Base-by-base conservation (phyloP, 192 early-diverging fungal genomes). In the Fimicolochytrium jonesii region DNA sequence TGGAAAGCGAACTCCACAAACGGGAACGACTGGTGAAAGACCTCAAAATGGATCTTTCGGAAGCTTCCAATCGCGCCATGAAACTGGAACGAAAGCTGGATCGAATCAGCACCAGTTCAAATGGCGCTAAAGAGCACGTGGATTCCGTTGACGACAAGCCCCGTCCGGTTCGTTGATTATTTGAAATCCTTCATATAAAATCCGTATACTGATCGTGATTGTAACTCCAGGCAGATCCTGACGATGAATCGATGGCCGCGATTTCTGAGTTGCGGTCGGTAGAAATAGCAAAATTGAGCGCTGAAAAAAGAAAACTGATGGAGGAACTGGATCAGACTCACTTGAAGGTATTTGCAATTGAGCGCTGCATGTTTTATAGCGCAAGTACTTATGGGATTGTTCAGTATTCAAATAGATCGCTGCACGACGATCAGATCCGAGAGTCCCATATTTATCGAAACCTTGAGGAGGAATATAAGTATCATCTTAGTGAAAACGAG, bases 401-500 rank as follows among this genome's bases (percentile, higher is more conserved):
- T n/a, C n/a, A n/a, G n/a, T n/a, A n/a, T n/a, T n/a, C n/a, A n/a
- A n/a, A n/a, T n/a, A n/a, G n/a, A n/a, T n/a, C n/a, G n/a, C n/a
- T n/a, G n/a, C 57, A 36, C 46, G 69, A 69, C 29, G 60, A 69
- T n/a, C 33, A 17, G 43, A 62, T 68, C 13, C 45, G 56, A 1
- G 42, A 57, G 36, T 62, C 55, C 32, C 61, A 55, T 20, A 9
- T 67, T 6, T 69, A 65, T 35, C 26, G 32, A 23, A 66, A 55
- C 28, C 48, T 74, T n/a, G 71, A 77, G 26, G 66, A 51, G 28
- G 71, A 73, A 46, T 60, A 65, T 22, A 34, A 64, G n/a, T 71
- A 64, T 36, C 48, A 62, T 11, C 23, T 55, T n/a, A 26, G 29
- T 22, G 65, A 75, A 32, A 70, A 72, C 37, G 54, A 51, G 23